A percentile compares a stretch with the other conserved stretches of the same genome.
phyloP scores from a whole-genome alignment of 2,329 filamentous ascomycete genomes.

The Magnaporthales sp. region DNA sequence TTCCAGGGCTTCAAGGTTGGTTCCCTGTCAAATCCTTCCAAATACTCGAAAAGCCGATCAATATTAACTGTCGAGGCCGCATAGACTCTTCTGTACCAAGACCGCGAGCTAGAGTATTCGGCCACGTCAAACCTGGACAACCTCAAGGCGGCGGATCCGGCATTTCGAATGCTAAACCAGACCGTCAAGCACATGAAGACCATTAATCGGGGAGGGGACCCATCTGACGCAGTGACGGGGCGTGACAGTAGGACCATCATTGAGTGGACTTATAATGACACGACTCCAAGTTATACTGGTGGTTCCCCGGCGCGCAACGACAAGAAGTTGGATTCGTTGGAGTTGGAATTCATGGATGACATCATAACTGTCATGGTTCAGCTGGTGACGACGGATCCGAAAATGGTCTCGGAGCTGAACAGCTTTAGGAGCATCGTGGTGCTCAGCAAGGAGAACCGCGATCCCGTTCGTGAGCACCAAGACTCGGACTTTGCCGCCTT shows the following conservation, averaged over 20 bases:
- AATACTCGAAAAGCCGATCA: no score
- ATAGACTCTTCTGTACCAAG: neutral
- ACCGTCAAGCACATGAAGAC: neutral
- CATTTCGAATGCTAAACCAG: neutral
- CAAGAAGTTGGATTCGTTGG: neutral
- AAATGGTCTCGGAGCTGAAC: neutral
- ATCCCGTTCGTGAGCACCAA: neutral
- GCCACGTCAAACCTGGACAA: neutral
- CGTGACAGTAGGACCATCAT: neutral
- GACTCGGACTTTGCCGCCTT: constrained; percentile 1
- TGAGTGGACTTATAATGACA: neutral
- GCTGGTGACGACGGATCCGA: neutral
- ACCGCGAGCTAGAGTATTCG: neutral
- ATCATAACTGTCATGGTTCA: neutral
- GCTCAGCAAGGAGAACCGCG: neutral
- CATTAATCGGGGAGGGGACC: neutral
- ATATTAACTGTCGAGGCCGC: neutral
- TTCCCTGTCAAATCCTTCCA: neutral
- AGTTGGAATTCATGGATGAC: neutral
- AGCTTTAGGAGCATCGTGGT: neutral
- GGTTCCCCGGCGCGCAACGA: neutral
- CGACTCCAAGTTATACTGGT: neutral
- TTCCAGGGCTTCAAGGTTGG: neutral
- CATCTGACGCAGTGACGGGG: neutral
- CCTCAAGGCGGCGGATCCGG: neutral